phyloP scores from a whole-genome alignment of 148 eudicot species.

The Mesembryanthemum crystallinum region DNA sequence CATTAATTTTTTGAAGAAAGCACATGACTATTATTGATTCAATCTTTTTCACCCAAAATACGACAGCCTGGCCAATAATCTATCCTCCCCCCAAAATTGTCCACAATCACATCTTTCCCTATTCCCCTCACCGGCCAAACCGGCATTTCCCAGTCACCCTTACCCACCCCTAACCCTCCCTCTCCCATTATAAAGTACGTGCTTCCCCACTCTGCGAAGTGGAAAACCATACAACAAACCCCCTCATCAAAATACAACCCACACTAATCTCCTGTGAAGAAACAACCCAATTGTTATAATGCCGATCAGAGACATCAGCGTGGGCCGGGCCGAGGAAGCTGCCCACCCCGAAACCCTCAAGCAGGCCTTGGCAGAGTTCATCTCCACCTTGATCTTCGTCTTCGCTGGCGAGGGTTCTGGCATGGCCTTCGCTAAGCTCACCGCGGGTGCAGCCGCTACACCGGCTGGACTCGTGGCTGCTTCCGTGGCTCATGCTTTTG shows the following conservation, averaged over 20 bases:
- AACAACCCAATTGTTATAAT: no score
- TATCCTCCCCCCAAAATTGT: neutral
- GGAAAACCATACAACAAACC: neutral
- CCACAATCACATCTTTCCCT: neutral
- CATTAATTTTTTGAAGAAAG: no score
- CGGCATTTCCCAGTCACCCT: constrained; percentile 18
- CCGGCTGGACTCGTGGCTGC: constrained; percentile 58
- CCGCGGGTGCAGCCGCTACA: constrained; percentile 35
- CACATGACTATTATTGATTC: neutral
- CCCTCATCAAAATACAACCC: neutral
- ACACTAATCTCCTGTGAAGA: neutral
- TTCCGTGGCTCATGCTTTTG: constrained; percentile 46
- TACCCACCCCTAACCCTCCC: neutral
- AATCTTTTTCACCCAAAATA: neutral
- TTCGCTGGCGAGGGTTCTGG: constrained; percentile 56
- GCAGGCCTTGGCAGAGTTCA: constrained; percentile 46
- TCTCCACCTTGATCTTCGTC: constrained; percentile 18
- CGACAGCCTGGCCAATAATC: constrained; percentile 27
- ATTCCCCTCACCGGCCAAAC: constrained; percentile 13
- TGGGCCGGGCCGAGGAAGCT: constrained; percentile 34
- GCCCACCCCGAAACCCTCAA: constrained; percentile 36
- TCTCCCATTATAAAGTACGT: constrained; percentile 10
- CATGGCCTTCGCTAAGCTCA: constrained; percentile 47
- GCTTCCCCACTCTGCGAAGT: constrained; percentile 16
- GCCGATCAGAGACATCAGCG: constrained; percentile 35